Evolutionary conservation across 202 grass and related monocot genomes (phyloP).

Genomic region (Setaria italica): DNA sequence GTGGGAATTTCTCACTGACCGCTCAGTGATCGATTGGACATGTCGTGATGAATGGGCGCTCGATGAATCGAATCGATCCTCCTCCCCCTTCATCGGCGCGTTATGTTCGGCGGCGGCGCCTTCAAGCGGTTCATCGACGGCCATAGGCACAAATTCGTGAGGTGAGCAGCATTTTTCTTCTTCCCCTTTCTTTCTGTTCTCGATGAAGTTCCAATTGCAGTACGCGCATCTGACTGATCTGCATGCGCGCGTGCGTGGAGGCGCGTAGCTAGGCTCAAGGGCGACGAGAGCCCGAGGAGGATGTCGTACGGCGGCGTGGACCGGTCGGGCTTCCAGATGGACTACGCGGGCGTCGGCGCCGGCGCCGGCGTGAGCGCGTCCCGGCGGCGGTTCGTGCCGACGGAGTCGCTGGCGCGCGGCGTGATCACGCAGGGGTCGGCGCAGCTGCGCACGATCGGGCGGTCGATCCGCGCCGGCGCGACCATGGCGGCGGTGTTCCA

Average conservation of each 20-base stretch:
- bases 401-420: conserved; percentile 61
- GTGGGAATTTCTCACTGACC: too few species aligned
- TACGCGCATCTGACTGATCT: neutral
- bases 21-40: neutral
- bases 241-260: neutral
- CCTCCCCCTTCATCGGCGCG: neutral
- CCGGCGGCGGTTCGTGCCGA: conserved; percentile 39
- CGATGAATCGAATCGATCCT: neutral
- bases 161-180: conserved; percentile 5
- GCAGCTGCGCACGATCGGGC: conserved; percentile 78
- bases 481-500: conserved; percentile 78
- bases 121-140: conserved; percentile 59
- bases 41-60: conserved; percentile 2
- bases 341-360: conserved; percentile 39
- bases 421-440: conserved; percentile 72
- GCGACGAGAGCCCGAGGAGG: conserved; percentile 8
- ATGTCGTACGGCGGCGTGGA: conserved; percentile 48
- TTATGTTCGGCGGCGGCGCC: conserved; percentile 58
- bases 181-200: neutral
- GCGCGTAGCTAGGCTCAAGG: too few species aligned
- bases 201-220: neutral
- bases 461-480: conserved; percentile 76
- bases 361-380: conserved; percentile 48
- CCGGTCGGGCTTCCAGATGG: conserved; percentile 59
- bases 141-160: conserved; percentile 62